These are phyloP conservation scores for Populus ilicifolia DNA, from an alignment of 345 rosid species.

Conservation along the genomic window DNA sequence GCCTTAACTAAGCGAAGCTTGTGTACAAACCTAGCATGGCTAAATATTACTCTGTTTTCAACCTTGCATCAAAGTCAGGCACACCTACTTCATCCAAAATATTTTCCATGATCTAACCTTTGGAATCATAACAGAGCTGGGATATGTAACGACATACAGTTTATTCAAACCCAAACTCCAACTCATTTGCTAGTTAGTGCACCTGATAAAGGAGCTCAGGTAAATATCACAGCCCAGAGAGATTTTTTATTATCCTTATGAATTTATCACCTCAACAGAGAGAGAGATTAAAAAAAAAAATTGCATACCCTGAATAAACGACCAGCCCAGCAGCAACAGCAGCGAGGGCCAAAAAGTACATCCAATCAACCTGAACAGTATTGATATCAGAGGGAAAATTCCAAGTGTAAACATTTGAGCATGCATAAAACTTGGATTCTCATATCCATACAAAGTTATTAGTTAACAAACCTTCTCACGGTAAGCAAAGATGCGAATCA, in stretches of 20 bases:
- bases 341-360: slow-evolving; percentile 79
- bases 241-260: background rate
- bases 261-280: background rate
- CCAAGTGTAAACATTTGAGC: background rate
- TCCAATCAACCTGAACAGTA: slow-evolving; percentile 54
- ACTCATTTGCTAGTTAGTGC: background rate
- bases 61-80: background rate
- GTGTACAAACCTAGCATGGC: background rate
- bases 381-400: background rate
- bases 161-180: background rate
- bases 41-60: background rate
- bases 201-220: background rate
- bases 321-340: slow-evolving; percentile 63
- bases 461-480: slow-evolving; percentile 64
- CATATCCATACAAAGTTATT: background rate
- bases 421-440: background rate
- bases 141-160: background rate
- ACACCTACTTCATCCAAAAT: background rate
- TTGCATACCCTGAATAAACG: slow-evolving; percentile 58
- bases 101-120: background rate
- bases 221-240: background rate
- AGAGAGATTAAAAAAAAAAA: background rate
- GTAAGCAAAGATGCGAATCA: slow-evolving; percentile 80
- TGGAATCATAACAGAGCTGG: background rate
- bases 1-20: background rate